Percentiles rank a stretch among this genome's conserved stretches.
These are phyloP conservation scores for Metschnikowia drakensbergensis DNA, from an alignment of 805 yeast genomes.

Conservation along the genomic window DNA sequence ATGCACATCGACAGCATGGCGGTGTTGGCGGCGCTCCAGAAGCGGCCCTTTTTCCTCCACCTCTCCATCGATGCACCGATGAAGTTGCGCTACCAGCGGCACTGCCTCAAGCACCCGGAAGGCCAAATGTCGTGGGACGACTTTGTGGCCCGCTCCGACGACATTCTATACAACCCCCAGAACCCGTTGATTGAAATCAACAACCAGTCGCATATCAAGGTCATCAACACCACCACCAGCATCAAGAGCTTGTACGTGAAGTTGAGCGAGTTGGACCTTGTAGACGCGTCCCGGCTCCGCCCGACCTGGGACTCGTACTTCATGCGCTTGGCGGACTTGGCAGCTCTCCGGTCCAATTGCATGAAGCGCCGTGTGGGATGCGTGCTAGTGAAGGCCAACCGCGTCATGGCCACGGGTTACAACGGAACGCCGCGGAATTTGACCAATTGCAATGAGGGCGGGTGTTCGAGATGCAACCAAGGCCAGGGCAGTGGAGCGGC, in stretches of 20 bases:
- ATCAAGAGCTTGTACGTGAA: slow-evolving; percentile 33
- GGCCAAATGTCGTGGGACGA: slow-evolving; percentile 23
- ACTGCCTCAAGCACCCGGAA: slow-evolving; percentile 17
- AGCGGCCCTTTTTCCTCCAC: slow-evolving; percentile 83
- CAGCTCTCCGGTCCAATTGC: slow-evolving; percentile 89
- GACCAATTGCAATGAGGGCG: slow-evolving; percentile 91
- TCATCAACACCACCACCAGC: slow-evolving; percentile 38
- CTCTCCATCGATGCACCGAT: slow-evolving; percentile 73
- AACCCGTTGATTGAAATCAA: slow-evolving; percentile 56
- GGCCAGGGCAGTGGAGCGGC: slow-evolving; percentile 61
- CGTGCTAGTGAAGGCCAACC: slow-evolving; percentile 78
- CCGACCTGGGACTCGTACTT: slow-evolving; percentile 97
- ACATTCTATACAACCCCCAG: slow-evolving; percentile 40
- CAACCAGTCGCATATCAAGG: slow-evolving; percentile 49
- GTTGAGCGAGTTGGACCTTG: slow-evolving; percentile 37
- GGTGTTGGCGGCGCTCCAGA: slow-evolving; percentile 45
- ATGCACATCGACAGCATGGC: slow-evolving; percentile 45
- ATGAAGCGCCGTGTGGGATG: slow-evolving; percentile 98
- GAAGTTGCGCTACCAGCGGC: slow-evolving; percentile 41
- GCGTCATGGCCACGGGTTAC: slow-evolving; percentile 95
- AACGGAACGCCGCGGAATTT: slow-evolving; percentile 94
- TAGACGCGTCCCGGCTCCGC: slow-evolving; percentile 52
- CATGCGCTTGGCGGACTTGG: slow-evolving; percentile 89
- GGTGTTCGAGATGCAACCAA: slow-evolving; percentile 84
- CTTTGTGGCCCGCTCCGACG: slow-evolving; percentile 35